Conservation (phyloP, 768 basidiomycete species). For the Strobilomyces echinocephalus region DNA sequence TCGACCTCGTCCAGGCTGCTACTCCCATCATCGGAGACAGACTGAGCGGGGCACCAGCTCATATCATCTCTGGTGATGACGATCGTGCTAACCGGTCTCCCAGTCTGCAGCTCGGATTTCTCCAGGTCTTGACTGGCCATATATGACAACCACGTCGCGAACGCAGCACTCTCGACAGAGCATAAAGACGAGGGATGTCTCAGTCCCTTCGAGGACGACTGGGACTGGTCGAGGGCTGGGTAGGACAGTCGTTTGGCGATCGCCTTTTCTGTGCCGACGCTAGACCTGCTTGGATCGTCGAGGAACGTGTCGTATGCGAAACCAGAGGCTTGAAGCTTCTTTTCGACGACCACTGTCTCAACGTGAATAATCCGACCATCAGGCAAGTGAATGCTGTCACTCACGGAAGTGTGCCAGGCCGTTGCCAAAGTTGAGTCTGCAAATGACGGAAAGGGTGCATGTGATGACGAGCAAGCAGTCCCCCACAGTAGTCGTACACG, state of each 20-base stretch:
- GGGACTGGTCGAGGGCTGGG: neutral
- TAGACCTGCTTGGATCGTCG: neutral
- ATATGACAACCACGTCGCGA: constrained; percentile 2
- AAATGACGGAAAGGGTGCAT: constrained; percentile 42
- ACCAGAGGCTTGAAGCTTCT: constrained; percentile 12
- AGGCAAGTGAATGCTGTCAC: constrained; percentile 7
- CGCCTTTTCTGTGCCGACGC: neutral
- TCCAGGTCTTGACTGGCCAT: neutral
- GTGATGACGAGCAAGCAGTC: constrained; percentile 40
- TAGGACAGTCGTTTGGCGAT: neutral
- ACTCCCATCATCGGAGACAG: neutral
- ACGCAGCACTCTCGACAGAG: neutral
- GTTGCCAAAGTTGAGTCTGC: constrained; percentile 50
- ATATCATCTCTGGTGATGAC: neutral
- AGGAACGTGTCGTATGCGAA: constrained; percentile 16
- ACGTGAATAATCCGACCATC: neutral
- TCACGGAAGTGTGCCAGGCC: constrained; percentile 51
- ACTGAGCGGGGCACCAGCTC: neutral
- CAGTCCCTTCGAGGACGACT: neutral
- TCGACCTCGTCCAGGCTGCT: neutral
- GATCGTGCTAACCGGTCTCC: neutral
- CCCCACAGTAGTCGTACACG: constrained; percentile 38
- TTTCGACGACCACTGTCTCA: constrained; percentile 15
- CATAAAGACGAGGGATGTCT: neutral
- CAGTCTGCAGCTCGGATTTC: neutral